Percentiles rank a stretch among this genome's conserved stretches.
Conservation (phyloP, 2,329 filamentous ascomycete species). For the Pseudogymnoascus sp. region DNA sequence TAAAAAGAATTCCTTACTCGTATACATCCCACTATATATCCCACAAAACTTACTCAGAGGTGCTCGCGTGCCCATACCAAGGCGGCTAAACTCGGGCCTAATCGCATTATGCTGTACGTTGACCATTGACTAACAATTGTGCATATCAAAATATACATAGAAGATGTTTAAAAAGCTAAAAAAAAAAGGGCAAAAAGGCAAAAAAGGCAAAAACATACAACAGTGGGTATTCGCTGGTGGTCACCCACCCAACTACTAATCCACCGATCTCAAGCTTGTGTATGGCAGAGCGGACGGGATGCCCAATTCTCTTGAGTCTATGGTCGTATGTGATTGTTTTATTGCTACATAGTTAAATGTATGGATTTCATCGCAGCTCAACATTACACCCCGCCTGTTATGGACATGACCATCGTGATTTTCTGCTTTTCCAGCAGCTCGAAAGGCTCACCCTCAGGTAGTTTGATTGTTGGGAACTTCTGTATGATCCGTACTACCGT, state of each 20-base stretch:
- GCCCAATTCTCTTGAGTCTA: too few species aligned
- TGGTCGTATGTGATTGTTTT: too few species aligned
- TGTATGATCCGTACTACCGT: constrained; percentile 19
- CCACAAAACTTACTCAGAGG: neutral
- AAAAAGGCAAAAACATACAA: neutral
- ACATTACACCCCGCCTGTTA: constrained; percentile 16
- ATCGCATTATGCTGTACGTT: neutral
- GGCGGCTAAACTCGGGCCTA: neutral
- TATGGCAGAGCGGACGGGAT: too few species aligned
- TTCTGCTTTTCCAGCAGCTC: constrained; percentile 17
- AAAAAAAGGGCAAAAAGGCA: neutral
- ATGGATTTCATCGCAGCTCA: neutral
- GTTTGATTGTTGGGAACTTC: neutral
- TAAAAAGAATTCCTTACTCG: neutral
- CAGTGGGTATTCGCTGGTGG: neutral
- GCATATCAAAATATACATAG: neutral
- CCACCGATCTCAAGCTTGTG: too few species aligned
- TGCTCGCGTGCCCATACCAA: neutral
- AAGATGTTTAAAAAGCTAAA: neutral
- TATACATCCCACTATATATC: neutral
- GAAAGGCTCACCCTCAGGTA: constrained; percentile 5
- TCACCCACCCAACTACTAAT: neutral
- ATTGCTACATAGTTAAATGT: too few species aligned
- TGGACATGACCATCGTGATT: constrained; percentile 18
- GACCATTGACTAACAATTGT: neutral